These are phyloP conservation scores for Epichloe hybrida DNA, from an alignment of 2,329 filamentous ascomycete genomes.

Conservation along the genomic window DNA sequence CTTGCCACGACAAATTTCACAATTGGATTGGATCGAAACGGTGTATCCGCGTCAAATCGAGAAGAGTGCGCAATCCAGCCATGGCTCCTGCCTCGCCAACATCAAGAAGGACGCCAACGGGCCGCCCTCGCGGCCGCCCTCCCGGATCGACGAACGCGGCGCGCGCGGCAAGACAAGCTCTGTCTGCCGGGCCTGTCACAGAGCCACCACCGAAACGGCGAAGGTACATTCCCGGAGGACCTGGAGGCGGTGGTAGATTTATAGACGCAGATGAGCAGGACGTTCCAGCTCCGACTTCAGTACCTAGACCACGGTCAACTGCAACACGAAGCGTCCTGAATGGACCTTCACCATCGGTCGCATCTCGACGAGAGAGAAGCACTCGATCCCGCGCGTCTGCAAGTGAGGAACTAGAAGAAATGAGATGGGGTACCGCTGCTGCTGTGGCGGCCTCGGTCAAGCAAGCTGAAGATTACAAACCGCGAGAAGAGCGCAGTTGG, in stretches of 20 bases:
- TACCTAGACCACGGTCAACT: conserved; percentile 26
- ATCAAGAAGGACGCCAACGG: conserved; percentile 27
- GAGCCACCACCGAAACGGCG: conserved; percentile 58
- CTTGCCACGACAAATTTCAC: not conserved
- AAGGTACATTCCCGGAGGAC: conserved; percentile 74
- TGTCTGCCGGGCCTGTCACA: conserved; percentile 22
- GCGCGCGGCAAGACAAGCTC: conserved; percentile 25
- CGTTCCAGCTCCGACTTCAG: conserved; percentile 28
- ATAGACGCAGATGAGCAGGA: conserved; percentile 58
- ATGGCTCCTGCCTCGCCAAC: conserved; percentile 25
- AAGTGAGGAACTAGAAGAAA: conserved; percentile 42
- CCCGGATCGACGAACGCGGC: conserved; percentile 29
- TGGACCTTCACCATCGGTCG: conserved; percentile 25
- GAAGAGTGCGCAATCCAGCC: not conserved
- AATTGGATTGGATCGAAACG: not conserved
- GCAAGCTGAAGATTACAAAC: conserved; percentile 93
- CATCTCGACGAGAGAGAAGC: conserved; percentile 43
- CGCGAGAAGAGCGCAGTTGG: conserved; percentile 90
- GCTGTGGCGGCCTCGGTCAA: conserved; percentile 78
- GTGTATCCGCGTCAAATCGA: not conserved
- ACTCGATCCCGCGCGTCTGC: conserved; percentile 39
- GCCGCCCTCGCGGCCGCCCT: conserved; percentile 34
- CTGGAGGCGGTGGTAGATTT: conserved; percentile 75
- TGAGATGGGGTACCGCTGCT: conserved; percentile 75
- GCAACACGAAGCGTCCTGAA: conserved; percentile 33